Base-by-base conservation (phyloP, 345 rosid species). In the Euphorbia pulcherrima region DNA sequence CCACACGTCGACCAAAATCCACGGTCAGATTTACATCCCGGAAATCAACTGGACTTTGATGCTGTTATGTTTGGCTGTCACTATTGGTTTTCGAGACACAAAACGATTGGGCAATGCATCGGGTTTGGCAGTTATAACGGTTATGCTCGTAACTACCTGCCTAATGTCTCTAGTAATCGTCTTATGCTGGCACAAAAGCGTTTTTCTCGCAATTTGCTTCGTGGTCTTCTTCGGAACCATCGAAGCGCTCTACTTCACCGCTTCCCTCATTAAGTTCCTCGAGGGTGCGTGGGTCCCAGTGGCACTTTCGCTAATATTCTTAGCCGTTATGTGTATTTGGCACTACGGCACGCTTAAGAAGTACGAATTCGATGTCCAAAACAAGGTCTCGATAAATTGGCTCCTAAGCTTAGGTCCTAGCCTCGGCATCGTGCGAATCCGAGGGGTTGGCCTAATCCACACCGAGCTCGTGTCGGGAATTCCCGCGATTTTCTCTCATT, bases 251-350 rank as follows among this genome's bases (percentile, higher is more conserved):
- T 95, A 92, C 88, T 92, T 95, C 82, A 81, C 99, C 0, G 97
- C 99, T 58, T 86, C 97, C 27, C 83, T 95, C 17, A 85, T 86
- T 80, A 95, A 95, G 82, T 92, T 95, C 82, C 83, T 85, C 0
- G 96, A 95, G 81, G 99, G 99, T 13, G 99, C 97, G 18, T 95
- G 99, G 99, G 97, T 95, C 5, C 99, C 99, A 0, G 78, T 91
- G 17, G 97, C 92, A 14, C 88, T 95, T 52, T 80, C 97, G 5
- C 74, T 90, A 54, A 65, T 83, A 73, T 92, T 92, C 86, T 83
- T 95, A 57, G 50, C 85, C 26, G 67, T 82, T 60, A 95, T 95
- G 99, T 90, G 88, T 60, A 80, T 83, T 21, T 95, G 99, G 99
- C 97, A 88, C 79, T 95, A 83, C 35, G 99, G 99, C 20, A 83